Evolutionary conservation across 768 basidiomycete genomes (phyloP).

Genomic region (Suillus luteus): DNA sequence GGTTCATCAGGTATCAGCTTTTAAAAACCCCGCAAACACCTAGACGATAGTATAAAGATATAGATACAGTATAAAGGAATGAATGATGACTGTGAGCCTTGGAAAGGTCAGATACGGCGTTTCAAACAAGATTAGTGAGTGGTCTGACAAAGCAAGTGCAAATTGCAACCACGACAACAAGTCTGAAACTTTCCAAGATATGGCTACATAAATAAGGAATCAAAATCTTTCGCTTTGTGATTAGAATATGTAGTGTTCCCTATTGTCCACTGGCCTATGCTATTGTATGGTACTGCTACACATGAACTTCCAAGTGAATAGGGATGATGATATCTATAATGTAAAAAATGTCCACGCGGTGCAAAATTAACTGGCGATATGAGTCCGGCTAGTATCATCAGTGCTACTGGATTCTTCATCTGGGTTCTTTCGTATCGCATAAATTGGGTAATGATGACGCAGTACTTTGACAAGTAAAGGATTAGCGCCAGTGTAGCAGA

Average conservation of each 20-base stretch:
- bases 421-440: not conserved
- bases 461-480: slow-evolving; percentile 39
- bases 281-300: slow-evolving; percentile 11
- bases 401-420: not conserved
- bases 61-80: slow-evolving; percentile 4
- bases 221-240: not conserved
- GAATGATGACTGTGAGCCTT: not conserved
- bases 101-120: not conserved
- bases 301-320: slow-evolving; percentile 14
- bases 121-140: not conserved
- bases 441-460: slow-evolving; percentile 19
- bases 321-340: not conserved
- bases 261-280: slow-evolving; percentile 5
- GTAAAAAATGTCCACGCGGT: not conserved
- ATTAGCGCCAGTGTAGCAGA: slow-evolving; percentile 51
- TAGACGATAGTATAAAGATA: not conserved
- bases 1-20: slow-evolving; percentile 1
- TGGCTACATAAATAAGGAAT: too few relatives aligned
- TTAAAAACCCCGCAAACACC: not conserved
- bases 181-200: not conserved
- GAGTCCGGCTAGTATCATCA: not conserved
- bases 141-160: slow-evolving; percentile 5
- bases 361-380: not conserved
- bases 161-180: not conserved
- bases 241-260: not conserved